Evolutionary conservation across 1,284 basidiomycete genomes (phyloP).

Genomic region (Lignosus rhinocerotis): DNA sequence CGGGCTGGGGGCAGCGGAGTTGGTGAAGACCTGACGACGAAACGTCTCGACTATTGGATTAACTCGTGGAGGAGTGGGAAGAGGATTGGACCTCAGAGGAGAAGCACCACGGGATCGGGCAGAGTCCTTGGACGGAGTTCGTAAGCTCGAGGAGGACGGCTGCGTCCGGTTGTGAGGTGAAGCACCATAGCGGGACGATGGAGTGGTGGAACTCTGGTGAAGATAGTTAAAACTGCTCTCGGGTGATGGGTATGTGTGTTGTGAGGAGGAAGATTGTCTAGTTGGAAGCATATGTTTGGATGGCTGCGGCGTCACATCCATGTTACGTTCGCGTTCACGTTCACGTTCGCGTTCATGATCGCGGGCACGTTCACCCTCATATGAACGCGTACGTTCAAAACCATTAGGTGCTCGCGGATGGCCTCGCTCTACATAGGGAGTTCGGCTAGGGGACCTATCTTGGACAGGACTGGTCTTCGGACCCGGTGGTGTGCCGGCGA

Average conservation of each 20-base stretch:
- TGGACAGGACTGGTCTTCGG: constrained; percentile 28
- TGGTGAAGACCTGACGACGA: constrained; percentile 21
- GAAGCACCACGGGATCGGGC: constrained; percentile 14
- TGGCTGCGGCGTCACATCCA: constrained; percentile 19
- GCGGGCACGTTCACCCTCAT: constrained; percentile 2
- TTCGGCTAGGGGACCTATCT: constrained; percentile 36
- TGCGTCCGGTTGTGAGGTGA: constrained; percentile 9
- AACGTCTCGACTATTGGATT: constrained; percentile 18
- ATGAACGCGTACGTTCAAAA: constrained; percentile 1
- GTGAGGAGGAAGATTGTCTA: constrained; percentile 16
- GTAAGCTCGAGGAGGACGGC: constrained; percentile 10
- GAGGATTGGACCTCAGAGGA: constrained; percentile 26
- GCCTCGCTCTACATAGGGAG: constrained; percentile 33
- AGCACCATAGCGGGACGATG: constrained; percentile 13
- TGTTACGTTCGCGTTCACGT: constrained; percentile 1
- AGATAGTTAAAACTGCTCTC: constrained; percentile 10
- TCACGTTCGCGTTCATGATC: background rate
- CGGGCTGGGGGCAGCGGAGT: constrained; percentile 31
- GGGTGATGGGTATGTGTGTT: constrained; percentile 19
- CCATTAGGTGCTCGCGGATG: constrained; percentile 27
- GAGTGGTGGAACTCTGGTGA: constrained; percentile 30
- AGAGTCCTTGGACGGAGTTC: constrained; percentile 14
- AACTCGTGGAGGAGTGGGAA: constrained; percentile 27
- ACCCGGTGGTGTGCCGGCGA: constrained; percentile 35
- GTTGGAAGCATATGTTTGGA: constrained; percentile 18